Evolutionary conservation across 2,329 filamentous ascomycete species (phyloP), one percentile per base, ranked within the genome.

Genomic region (Sporothrix humicola): DNA sequence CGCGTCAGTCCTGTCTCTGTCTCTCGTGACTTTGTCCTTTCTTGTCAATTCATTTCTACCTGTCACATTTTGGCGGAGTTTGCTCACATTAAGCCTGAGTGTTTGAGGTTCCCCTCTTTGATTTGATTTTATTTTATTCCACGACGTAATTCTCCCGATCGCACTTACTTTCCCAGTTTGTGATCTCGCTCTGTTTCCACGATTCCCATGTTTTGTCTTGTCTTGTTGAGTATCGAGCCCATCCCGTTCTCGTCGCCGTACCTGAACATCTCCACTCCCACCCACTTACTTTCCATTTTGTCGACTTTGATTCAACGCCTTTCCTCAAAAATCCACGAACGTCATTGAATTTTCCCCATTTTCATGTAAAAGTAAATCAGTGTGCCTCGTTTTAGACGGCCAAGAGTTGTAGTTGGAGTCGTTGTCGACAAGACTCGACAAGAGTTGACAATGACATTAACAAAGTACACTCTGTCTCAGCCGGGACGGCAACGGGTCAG

Each of bases 221-320:
- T 26, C 23, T 26, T 26, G 23, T 26, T 3, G 23, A 26, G 23
- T 26, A 26, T 26, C 3, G 23, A 26, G 23, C 3, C 23, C 23
- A 26, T 26, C 23, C 23, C 23, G 23, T 26, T 26, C 15, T 42
- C 26, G 31, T 3, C 26, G 10, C 13, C 12, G 58, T 63, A 44
- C 58, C 58, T 63, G 31, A 63, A 44, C 17, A 63, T 63, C 58
- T 63, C 56, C 56, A 59, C 56, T 26, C 56, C 10, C 13, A 15
- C 37, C 26, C 56, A 23, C 23, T 26, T 37, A 1, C 13, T 59
- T 59, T 56, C 20, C 52, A 23, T 9, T 26, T 23, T 23, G 20
- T 56, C 13, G 13, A 52, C 48, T 23, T 10, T 56, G 4, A 37
- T 37, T 37, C 31, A 37, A 37, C 31, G 31, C 31, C 31, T 37